Percentiles rank a stretch among this genome's conserved stretches.
phyloP scores from a whole-genome alignment of 2,329 filamentous ascomycete species.

The Akanthomyces lecanii region DNA sequence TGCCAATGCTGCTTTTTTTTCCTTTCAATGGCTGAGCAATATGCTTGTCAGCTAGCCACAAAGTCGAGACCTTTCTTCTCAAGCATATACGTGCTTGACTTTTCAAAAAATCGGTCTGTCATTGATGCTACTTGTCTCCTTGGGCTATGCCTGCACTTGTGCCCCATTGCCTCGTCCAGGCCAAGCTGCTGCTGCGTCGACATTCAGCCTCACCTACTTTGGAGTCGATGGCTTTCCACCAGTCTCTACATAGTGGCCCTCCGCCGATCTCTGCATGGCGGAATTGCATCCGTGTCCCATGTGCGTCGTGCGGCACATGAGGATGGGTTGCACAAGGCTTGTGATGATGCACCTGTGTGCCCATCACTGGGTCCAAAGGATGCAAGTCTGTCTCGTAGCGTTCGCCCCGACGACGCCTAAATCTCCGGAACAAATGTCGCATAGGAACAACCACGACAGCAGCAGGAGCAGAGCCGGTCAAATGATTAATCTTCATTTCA shows the following conservation, averaged over 20 bases:
- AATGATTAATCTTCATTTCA: not conserved
- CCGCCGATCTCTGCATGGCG: not conserved
- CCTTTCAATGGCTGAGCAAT: not conserved
- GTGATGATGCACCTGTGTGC: too few relatives aligned
- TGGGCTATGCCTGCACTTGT: not conserved
- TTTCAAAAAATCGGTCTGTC: not conserved
- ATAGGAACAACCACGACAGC: too few relatives aligned
- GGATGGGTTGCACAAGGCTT: not conserved
- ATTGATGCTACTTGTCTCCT: not conserved
- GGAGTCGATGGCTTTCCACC: not conserved
- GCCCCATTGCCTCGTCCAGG: not conserved
- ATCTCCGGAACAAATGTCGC: not conserved
- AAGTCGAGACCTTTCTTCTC: not conserved
- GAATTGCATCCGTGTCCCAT: not conserved
- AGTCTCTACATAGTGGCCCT: not conserved
- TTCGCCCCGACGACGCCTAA: not conserved
- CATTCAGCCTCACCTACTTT: not conserved
- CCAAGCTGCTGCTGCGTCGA: not conserved
- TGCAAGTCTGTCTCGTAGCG: not conserved
- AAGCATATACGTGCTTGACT: not conserved
- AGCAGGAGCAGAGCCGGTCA: not conserved
- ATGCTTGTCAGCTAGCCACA: constrained; percentile 4
- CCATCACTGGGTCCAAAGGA: not conserved
- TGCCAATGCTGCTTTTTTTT: too few relatives aligned
- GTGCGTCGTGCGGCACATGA: not conserved